Percentiles rank a stretch among this genome's conserved stretches.
These are phyloP conservation scores for Piedraia hortae DNA, from an alignment of 2,329 filamentous ascomycete genomes.

Conservation along the genomic window DNA sequence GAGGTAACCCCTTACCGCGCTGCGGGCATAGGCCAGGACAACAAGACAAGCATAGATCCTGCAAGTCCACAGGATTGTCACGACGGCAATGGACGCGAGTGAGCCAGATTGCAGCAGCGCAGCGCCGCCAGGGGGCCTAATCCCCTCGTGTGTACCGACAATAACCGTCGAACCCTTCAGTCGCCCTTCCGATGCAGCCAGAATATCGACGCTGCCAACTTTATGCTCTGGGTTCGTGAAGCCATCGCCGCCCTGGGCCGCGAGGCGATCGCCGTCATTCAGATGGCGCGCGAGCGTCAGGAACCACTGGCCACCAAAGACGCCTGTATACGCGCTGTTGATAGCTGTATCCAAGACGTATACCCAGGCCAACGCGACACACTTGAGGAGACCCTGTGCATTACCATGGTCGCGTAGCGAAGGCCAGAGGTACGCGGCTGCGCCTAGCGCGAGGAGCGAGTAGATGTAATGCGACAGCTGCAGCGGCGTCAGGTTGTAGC, in stretches of 20 bases:
- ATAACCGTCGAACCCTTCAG: no score
- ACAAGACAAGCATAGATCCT: conserved; percentile 64
- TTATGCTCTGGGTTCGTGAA: conserved; percentile 37
- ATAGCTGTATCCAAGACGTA: conserved; percentile 60
- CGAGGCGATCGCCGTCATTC: conserved; percentile 10
- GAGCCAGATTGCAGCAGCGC: conserved; percentile 37
- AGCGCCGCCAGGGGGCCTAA: conserved; percentile 26
- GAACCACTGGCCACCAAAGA: conserved; percentile 72
- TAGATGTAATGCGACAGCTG: conserved; percentile 85
- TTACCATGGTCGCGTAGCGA: conserved; percentile 42
- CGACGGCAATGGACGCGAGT: conserved; percentile 51
- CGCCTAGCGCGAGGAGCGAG: conserved; percentile 41
- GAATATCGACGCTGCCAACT: conserved; percentile 27
- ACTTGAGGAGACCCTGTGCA: conserved; percentile 37
- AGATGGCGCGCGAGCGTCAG: conserved; percentile 36
- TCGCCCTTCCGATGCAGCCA: no score
- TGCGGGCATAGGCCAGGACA: conserved; percentile 56
- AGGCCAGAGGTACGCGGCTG: conserved; percentile 43
- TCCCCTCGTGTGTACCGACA: conserved; percentile 9
- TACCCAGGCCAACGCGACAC: conserved; percentile 55
- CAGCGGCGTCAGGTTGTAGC: conserved; percentile 52
- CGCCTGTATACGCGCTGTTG: conserved; percentile 55
- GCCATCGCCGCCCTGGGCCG: conserved; percentile 23
- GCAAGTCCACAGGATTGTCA: conserved; percentile 44
- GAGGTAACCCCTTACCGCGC: conserved; percentile 44